phyloP scores from a whole-genome alignment of 1,139 yeast species.

The Yamadazyma spencermartinsiae region DNA sequence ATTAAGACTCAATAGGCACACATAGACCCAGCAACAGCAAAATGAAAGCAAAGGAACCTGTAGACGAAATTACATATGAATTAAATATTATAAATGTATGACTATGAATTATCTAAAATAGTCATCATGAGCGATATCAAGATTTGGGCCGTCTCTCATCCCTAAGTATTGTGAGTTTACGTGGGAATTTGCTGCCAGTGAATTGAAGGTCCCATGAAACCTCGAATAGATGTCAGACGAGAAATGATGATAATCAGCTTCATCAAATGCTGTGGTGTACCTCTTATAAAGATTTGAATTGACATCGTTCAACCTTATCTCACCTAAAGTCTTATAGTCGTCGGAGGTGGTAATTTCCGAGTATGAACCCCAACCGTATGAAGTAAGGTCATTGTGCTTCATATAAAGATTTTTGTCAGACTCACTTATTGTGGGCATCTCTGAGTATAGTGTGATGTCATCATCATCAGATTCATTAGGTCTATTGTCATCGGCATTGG shows the following conservation, averaged over 20 bases:
- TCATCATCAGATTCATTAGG: conserved; percentile 3
- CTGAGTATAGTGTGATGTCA: conserved; percentile 3
- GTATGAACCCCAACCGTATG: conserved; percentile 3
- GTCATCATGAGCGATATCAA: conserved; percentile 31
- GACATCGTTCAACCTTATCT: not conserved
- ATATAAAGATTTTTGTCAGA: conserved; percentile 12
- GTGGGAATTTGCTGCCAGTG: conserved; percentile 18
- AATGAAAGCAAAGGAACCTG: not conserved
- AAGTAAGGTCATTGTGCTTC: conserved; percentile 12
- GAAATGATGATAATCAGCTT: conserved; percentile 18
- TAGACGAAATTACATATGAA: not conserved
- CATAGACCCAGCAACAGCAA: too few species aligned
- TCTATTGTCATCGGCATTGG: not conserved
- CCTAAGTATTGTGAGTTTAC: conserved; percentile 29
- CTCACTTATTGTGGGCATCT: conserved; percentile 13
- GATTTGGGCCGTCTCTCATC: conserved; percentile 23
- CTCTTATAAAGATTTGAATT: conserved; percentile 8
- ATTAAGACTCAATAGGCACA: too few species aligned
- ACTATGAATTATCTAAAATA: conserved; percentile 21
- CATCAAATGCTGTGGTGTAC: conserved; percentile 16
- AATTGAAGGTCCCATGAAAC: conserved; percentile 4
- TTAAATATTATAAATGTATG: conserved; percentile 1
- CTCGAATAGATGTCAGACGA: conserved; percentile 13
- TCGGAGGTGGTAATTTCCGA: not conserved
- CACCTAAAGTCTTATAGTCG: not conserved